phyloP scores from a whole-genome alignment of 2,329 filamentous ascomycete genomes.

The Apiospora malaysiana region DNA sequence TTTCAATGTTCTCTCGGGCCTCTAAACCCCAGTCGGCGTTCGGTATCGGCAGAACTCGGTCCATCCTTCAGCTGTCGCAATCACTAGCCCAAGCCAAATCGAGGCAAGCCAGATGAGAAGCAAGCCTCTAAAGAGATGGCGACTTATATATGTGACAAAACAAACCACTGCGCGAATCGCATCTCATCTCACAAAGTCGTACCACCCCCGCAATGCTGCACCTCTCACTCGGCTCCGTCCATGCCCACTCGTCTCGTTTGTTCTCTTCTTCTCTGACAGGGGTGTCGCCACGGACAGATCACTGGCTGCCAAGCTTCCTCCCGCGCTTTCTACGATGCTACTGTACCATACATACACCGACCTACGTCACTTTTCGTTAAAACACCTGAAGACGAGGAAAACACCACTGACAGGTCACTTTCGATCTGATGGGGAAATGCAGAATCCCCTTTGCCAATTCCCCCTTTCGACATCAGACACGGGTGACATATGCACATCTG shows the following conservation, averaged over 20 bases:
- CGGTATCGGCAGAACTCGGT: background rate
- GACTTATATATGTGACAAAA: background rate
- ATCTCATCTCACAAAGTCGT: background rate
- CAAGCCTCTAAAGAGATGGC: background rate
- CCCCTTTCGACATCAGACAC: background rate
- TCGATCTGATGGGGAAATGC: background rate
- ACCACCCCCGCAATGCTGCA: background rate
- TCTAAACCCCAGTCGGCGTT: background rate
- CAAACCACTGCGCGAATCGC: slow-evolving; percentile 6
- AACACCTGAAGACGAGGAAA: background rate
- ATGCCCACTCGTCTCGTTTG: background rate
- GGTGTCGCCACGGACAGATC: too few relatives aligned
- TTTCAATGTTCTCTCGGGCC: background rate
- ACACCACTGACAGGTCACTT: background rate
- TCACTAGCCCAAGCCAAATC: background rate
- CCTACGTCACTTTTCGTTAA: background rate
- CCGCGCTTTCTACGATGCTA: background rate
- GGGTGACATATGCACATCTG: background rate
- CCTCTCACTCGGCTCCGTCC: background rate
- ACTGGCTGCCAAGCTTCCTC: background rate
- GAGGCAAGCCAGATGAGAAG: background rate
- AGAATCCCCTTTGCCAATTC: background rate
- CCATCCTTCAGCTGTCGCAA: background rate
- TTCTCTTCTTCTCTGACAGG: too few relatives aligned
- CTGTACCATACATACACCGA: background rate